These are phyloP conservation scores for Pyrenochaeta sp. DNA, from an alignment of 2,329 filamentous ascomycete genomes.

Conservation along the genomic window DNA sequence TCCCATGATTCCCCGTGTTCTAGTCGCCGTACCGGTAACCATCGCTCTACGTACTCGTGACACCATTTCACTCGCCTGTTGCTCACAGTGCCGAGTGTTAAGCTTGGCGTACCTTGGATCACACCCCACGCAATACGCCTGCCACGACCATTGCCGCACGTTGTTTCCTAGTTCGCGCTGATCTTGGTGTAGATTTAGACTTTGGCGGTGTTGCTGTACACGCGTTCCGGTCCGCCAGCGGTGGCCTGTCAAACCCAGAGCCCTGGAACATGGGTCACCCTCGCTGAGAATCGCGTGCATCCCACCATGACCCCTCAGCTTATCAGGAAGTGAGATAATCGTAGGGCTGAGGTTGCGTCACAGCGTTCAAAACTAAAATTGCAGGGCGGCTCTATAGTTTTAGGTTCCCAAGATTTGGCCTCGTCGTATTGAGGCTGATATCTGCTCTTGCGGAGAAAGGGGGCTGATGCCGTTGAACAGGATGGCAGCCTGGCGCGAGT, in stretches of 20 bases:
- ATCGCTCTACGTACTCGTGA: neutral
- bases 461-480: no score
- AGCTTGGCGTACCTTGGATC: conserved; percentile 7
- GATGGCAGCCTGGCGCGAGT: no score
- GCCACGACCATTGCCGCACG: conserved; percentile 6
- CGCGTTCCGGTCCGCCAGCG: conserved; percentile 21
- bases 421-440: neutral
- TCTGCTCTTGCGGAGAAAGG: neutral
- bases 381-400: neutral
- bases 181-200: neutral
- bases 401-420: neutral
- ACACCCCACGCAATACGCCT: conserved; percentile 10
- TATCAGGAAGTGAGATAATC: conserved; percentile 2
- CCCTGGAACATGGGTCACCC: conserved; percentile 21
- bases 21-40: no score
- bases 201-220: conserved; percentile 7
- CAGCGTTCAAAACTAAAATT: neutral
- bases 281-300: neutral
- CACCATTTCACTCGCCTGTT: neutral
- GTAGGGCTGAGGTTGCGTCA: conserved; percentile 2
- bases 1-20: no score
- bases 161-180: neutral
- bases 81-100: neutral
- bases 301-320: conserved; percentile 3
- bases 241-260: conserved; percentile 20